Evolutionary conservation across 2,329 filamentous ascomycete species (phyloP), one percentile per base, ranked within the genome.

Genomic region (Didymella segeticola): DNA sequence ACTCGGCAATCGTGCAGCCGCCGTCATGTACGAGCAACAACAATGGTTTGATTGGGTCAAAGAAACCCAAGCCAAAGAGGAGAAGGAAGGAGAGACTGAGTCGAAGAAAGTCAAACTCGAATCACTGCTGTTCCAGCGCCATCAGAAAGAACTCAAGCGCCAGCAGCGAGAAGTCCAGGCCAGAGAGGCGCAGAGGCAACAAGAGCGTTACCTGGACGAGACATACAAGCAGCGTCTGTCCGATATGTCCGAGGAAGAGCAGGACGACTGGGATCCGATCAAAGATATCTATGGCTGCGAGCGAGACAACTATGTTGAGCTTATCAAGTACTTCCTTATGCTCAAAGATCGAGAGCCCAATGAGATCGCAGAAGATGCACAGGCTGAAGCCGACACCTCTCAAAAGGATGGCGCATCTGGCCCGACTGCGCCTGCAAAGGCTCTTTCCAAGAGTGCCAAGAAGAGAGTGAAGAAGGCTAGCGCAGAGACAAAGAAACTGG

Each of bases 21-120:
- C 78, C 46, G 70, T 81, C 9, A 67, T 80, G 37, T 80, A 80
- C 59, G 66, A 75, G 51, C 73, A 77, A 52, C 74, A 79, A 61
- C 77, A 80, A 54, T 82, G 80, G 79, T 80, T 75, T 58, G 66
- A 70, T n/a, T 81, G 79, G 79, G 72, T 81, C 5, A 69, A 74
- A 12, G 57, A 77, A 48, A 75, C 71, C 27, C 79, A 82, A 59
- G 71, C 77, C 14, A 71, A 76, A 23, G 79, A 81, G 63, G 80
- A 81, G 47, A 64, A 66, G 20, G 71, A 63, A 4, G 76, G 77
- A 23, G 79, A 81, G 37, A 80, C 76, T 37, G 80, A 82, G 61
- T 77, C 77, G 38, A 79, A 77, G 65, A 81, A 80, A 58, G 70
- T 81, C 45, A 80, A 81, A 60, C 69, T 75, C 29, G 80, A 82